phyloP scores from a whole-genome alignment of 2,329 filamentous ascomycete genomes.

The Coniella vitis region DNA sequence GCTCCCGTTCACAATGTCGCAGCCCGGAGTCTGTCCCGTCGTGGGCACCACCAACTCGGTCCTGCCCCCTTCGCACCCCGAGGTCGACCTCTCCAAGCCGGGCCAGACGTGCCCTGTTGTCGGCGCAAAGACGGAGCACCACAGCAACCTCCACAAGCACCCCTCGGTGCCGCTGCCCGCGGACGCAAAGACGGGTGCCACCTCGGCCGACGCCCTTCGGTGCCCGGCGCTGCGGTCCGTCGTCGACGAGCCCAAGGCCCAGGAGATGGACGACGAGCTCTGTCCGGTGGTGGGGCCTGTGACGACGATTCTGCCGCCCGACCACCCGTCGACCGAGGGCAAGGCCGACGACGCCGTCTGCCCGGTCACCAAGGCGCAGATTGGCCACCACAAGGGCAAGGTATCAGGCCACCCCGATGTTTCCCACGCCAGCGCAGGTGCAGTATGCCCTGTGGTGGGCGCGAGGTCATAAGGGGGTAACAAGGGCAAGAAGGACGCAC shows the following conservation, averaged over 20 bases:
- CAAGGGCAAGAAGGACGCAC: background rate
- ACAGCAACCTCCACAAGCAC: constrained; percentile 33
- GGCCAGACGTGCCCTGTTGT: constrained; percentile 35
- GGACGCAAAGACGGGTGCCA: constrained; percentile 16
- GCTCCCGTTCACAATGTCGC: constrained; percentile 15
- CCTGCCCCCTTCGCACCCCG: constrained; percentile 32
- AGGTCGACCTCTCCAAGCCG: constrained; percentile 33
- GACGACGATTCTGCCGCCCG: constrained; percentile 34
- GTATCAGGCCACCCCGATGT: constrained; percentile 30
- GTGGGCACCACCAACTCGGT: constrained; percentile 36
- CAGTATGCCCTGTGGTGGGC: constrained; percentile 34
- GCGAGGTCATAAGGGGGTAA: constrained; percentile 18
- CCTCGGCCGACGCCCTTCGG: constrained; percentile 28
- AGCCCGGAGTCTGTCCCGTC: constrained; percentile 29
- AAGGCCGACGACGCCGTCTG: constrained; percentile 30
- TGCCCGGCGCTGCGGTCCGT: constrained; percentile 31
- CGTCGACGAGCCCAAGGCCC: constrained; percentile 30
- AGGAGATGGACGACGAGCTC: constrained; percentile 35
- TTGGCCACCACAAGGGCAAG: constrained; percentile 36
- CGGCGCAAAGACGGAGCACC: constrained; percentile 35
- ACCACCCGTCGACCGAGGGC: constrained; percentile 29
- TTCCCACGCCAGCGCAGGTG: constrained; percentile 21
- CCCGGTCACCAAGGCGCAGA: constrained; percentile 35
- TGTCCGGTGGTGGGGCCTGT: constrained; percentile 36
- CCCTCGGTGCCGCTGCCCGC: constrained; percentile 26